These are phyloP conservation scores for Cicer chorassanicum DNA, from an alignment of 306 rosid species.

Conservation along the genomic window DNA sequence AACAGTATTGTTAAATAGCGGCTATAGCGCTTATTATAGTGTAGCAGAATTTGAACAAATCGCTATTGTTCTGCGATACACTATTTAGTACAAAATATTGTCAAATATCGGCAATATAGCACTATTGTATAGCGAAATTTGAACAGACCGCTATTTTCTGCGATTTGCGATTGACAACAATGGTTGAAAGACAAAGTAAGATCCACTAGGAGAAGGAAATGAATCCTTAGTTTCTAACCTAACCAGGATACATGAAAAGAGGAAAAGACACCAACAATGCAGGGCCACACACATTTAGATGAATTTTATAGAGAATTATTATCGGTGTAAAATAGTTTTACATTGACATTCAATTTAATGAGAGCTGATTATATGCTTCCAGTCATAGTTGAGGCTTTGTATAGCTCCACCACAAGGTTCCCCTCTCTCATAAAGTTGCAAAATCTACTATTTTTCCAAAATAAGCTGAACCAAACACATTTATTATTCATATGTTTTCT, in stretches of 20 bases:
- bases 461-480: background rate
- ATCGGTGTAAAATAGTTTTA: no score
- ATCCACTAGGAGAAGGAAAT: background rate
- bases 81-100: no score
- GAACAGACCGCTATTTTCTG: no score
- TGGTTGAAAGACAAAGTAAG: background rate
- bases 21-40: no score
- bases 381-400: background rate
- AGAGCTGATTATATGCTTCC: background rate
- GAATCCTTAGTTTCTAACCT: conserved; percentile 1
- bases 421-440: background rate
- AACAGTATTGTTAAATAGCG: no score
- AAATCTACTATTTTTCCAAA: background rate
- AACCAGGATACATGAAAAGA: background rate
- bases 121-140: no score
- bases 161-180: no score
- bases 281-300: background rate
- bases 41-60: no score
- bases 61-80: no score
- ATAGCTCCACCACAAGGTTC: background rate
- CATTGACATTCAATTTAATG: no score
- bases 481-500: background rate
- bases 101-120: no score
- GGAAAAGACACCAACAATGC: background rate
- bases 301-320: no score